phyloP scores from a whole-genome alignment of 495 filamentous ascomycete genomes.

The Penicillium coprophilum region DNA sequence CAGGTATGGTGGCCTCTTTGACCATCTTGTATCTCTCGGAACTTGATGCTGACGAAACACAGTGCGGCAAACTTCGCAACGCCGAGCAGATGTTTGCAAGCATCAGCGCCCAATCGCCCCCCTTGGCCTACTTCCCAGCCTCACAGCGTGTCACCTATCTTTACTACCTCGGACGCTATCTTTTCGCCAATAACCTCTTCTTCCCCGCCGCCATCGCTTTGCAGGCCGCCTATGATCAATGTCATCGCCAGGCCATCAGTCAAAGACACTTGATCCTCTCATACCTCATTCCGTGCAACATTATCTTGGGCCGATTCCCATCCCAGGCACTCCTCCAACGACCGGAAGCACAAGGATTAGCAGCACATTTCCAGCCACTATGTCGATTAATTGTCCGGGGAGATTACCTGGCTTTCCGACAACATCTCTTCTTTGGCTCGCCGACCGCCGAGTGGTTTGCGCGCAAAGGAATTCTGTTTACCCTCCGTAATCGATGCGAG shows the following conservation, averaged over 20 bases:
- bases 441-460: slow-evolving; percentile 67
- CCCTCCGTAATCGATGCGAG: slow-evolving; percentile 70
- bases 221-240: slow-evolving; percentile 77
- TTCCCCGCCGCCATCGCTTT: slow-evolving; percentile 69
- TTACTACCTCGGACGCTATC: slow-evolving; percentile 90
- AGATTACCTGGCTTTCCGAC: slow-evolving; percentile 73
- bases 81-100: slow-evolving; percentile 89
- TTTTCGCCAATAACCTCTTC: slow-evolving; percentile 80
- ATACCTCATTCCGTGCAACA: slow-evolving; percentile 79
- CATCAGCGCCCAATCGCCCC: slow-evolving; percentile 78
- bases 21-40: neutral
- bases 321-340: slow-evolving; percentile 60
- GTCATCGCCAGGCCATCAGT: slow-evolving; percentile 60
- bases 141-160: slow-evolving; percentile 87
- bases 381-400: slow-evolving; percentile 72
- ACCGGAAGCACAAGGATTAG: slow-evolving; percentile 70
- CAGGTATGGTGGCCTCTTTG: slow-evolving; percentile 50
- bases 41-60: slow-evolving; percentile 5
- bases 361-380: slow-evolving; percentile 70
- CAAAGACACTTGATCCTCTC: slow-evolving; percentile 80
- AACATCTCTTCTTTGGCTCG: slow-evolving; percentile 56
- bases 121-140: slow-evolving; percentile 76
- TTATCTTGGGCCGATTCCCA: slow-evolving; percentile 85
- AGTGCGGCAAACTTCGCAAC: slow-evolving; percentile 57
- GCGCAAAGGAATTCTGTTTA: slow-evolving; percentile 69